Conservation (phyloP, 139 green algal species). For the Volvox reticuliferus region DNA sequence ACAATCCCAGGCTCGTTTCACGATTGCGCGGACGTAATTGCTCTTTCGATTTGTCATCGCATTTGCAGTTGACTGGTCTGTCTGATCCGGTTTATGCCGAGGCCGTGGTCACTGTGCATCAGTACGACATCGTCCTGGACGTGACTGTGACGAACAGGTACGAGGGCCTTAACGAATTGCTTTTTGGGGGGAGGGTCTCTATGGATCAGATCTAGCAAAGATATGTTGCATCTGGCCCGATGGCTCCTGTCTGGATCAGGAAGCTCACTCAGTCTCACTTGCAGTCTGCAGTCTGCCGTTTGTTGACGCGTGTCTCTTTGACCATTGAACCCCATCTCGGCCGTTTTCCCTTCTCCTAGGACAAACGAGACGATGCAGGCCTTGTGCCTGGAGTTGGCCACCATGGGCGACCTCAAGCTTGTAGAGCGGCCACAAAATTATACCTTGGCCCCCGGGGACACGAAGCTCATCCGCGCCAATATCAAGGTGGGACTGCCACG, state of each 20-base stretch:
- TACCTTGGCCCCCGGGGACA: conserved; percentile 87
- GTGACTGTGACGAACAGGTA: conserved; percentile 95
- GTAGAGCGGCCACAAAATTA: conserved; percentile 96
- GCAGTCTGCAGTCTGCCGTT: too few relatives aligned
- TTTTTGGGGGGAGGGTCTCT: too few relatives aligned
- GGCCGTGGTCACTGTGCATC: conserved; percentile 94
- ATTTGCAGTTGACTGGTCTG: conserved; percentile 93
- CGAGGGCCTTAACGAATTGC: too few relatives aligned
- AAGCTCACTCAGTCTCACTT: too few relatives aligned
- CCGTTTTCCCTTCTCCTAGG: background rate
- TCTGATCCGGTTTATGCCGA: conserved; percentile 97
- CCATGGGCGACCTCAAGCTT: conserved; percentile 99
- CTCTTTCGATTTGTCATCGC: too few relatives aligned
- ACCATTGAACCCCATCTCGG: background rate
- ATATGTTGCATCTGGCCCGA: too few relatives aligned
- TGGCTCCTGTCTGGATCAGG: too few relatives aligned
- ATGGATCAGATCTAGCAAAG: too few relatives aligned
- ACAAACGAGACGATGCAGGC: conserved; percentile 85
- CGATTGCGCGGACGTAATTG: too few relatives aligned
- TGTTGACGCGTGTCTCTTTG: too few relatives aligned
- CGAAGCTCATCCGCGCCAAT: conserved; percentile 91
- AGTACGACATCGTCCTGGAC: conserved; percentile 99
- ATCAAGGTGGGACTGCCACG: conserved; percentile 87
- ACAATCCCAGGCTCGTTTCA: too few relatives aligned
- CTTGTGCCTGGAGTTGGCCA: conserved; percentile 97